Evolutionary conservation across 1,284 basidiomycete genomes (phyloP).

Genomic region (Bjerkandera adusta): DNA sequence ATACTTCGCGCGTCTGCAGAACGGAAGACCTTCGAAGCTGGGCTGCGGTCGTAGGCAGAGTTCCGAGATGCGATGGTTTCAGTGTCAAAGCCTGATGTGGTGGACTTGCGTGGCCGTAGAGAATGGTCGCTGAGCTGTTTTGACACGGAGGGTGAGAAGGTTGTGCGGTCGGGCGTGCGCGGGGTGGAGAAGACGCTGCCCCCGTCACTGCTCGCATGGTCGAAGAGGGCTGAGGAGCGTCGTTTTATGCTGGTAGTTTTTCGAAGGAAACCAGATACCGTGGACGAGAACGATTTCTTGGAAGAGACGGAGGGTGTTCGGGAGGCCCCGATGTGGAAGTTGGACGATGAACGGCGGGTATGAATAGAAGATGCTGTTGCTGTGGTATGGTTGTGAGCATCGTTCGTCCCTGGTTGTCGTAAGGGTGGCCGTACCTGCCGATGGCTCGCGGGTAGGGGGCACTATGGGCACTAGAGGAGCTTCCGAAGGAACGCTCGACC

Average conservation of each 20-base stretch:
- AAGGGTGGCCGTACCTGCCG: no score
- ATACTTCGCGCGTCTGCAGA: constrained; percentile 35
- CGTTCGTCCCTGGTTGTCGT: constrained; percentile 4
- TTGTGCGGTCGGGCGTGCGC: constrained; percentile 37
- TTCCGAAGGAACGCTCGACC: constrained; percentile 56
- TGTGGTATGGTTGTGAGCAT: constrained; percentile 13
- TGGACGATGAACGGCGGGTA: constrained; percentile 42
- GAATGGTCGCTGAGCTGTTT: constrained; percentile 52
- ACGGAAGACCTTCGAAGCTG: constrained; percentile 14
- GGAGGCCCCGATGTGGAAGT: constrained; percentile 47
- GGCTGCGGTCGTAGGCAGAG: constrained; percentile 18
- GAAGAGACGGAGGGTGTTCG: constrained; percentile 61
- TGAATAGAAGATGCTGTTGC: constrained; percentile 28
- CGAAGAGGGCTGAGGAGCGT: constrained; percentile 36
- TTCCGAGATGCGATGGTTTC: constrained; percentile 16
- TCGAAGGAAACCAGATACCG: constrained; percentile 57
- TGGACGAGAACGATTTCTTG: constrained; percentile 57
- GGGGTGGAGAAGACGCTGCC: constrained; percentile 51
- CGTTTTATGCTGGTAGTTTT: constrained; percentile 51
- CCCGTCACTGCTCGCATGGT: constrained; percentile 46
- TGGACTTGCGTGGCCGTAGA: constrained; percentile 41
- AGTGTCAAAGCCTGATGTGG: constrained; percentile 27
- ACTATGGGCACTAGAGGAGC: constrained; percentile 53
- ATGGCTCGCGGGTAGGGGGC: constrained; percentile 28
- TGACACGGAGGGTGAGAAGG: constrained; percentile 37